Percentiles rank a stretch among this genome's conserved stretches.
phyloP scores from a whole-genome alignment of 148 eudicot genomes.

The Arctostaphylos glauca region DNA sequence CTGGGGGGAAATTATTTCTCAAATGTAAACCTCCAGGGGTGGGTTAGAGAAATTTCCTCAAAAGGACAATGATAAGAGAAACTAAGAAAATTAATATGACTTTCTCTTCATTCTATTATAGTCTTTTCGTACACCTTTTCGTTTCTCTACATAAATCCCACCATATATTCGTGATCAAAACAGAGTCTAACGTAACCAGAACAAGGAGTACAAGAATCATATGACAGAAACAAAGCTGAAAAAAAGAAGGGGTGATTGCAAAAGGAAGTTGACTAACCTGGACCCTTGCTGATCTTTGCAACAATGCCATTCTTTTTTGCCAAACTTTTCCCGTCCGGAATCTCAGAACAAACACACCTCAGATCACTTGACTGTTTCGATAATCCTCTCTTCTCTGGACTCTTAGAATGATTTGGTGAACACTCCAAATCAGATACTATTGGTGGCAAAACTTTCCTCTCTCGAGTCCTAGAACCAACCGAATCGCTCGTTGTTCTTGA shows the following conservation, averaged over 20 bases:
- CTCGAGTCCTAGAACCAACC: constrained; percentile 24
- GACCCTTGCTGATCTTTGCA: constrained; percentile 25
- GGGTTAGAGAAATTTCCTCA: too few species aligned
- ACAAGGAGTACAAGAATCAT: not conserved
- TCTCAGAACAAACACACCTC: constrained; percentile 21
- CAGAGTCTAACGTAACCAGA: not conserved
- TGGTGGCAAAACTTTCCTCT: constrained; percentile 28
- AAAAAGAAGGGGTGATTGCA: not conserved
- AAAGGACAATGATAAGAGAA: not conserved
- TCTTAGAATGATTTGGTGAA: constrained; percentile 24
- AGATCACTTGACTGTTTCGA: constrained; percentile 11
- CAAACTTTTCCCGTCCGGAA: constrained; percentile 28
- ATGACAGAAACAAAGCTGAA: not conserved
- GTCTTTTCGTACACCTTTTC: not conserved
- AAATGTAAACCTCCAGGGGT: too few species aligned
- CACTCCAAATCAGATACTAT: constrained; percentile 14
- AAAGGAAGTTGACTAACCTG: constrained; percentile 35
- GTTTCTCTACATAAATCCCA: not conserved
- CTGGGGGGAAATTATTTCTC: not conserved
- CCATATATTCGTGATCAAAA: too few species aligned
- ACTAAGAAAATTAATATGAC: too few species aligned
- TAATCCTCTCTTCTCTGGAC: constrained; percentile 27
- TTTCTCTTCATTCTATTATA: not conserved
- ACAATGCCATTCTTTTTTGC: constrained; percentile 26
- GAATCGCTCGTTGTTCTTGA: constrained; percentile 17